Conservation (phyloP, 2,329 filamentous ascomycete genomes). For the Sarocladium brachiariae region DNA sequence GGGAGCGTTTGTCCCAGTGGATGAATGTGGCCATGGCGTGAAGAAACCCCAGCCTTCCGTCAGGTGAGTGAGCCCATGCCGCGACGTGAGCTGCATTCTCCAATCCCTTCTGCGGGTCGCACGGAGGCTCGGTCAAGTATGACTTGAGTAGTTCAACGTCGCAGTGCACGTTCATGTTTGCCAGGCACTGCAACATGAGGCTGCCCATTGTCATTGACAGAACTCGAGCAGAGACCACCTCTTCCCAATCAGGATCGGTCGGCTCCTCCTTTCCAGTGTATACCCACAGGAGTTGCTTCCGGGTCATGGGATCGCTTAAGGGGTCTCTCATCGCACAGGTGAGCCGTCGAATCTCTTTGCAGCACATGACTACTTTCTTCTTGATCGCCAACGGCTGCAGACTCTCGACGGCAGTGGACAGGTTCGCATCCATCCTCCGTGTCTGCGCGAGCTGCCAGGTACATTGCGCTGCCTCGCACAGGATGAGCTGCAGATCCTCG, state of each 20-base stretch:
- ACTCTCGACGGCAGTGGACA: constrained; percentile 11
- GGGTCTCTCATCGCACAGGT: constrained; percentile 12
- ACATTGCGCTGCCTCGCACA: constrained; percentile 23
- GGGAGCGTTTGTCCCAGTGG: not conserved
- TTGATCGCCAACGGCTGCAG: constrained; percentile 14
- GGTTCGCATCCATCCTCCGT: constrained; percentile 14
- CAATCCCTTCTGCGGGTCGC: constrained; percentile 14
- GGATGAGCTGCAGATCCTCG: constrained; percentile 27
- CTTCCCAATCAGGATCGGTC: constrained; percentile 17
- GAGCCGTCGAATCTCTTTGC: constrained; percentile 18
- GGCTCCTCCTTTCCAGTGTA: constrained; percentile 24
- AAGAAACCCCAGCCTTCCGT: not conserved
- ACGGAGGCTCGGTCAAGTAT: constrained; percentile 16
- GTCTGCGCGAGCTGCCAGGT: constrained; percentile 25
- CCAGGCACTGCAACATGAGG: constrained; percentile 29
- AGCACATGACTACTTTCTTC: constrained; percentile 21
- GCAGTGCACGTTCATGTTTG: constrained; percentile 28
- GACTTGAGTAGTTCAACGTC: constrained; percentile 25
- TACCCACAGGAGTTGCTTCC: constrained; percentile 17
- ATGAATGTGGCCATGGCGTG: not conserved
- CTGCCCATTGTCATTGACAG: constrained; percentile 25
- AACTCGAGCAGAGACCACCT: constrained; percentile 20
- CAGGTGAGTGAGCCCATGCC: constrained; percentile 10
- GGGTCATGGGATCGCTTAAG: constrained; percentile 2
- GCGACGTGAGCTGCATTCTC: constrained; percentile 16